phyloP scores from a whole-genome alignment of 495 filamentous ascomycete genomes.

The Schizothecium vesticola region DNA sequence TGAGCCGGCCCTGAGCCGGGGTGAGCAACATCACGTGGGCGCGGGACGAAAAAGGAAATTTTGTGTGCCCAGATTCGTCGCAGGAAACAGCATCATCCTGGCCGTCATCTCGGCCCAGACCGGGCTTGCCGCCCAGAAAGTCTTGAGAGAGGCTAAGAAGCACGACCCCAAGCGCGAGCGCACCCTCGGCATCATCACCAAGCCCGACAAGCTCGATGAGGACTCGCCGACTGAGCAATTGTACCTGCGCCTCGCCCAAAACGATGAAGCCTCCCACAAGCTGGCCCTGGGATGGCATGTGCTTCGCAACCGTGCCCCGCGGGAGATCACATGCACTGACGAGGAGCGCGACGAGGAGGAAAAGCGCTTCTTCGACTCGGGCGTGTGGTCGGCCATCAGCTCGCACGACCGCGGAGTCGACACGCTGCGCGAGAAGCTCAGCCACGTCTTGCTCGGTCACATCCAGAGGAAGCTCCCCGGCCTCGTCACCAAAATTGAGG shows the following conservation, averaged over 20 bases:
- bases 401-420: slow-evolving; percentile 21
- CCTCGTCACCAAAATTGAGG: slow-evolving; percentile 24
- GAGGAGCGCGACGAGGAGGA: slow-evolving; percentile 41
- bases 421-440: slow-evolving; percentile 29
- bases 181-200: slow-evolving; percentile 55
- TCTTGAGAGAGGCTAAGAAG: slow-evolving; percentile 39
- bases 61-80: too few species aligned
- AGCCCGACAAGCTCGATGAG: slow-evolving; percentile 45
- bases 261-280: slow-evolving; percentile 14
- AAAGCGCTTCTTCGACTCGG: slow-evolving; percentile 34
- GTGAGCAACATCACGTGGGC: too few species aligned
- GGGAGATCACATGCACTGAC: slow-evolving; percentile 25
- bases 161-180: slow-evolving; percentile 40
- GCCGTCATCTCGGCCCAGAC: slow-evolving; percentile 52
- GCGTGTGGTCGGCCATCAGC: slow-evolving; percentile 33
- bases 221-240: slow-evolving; percentile 10
- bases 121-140: slow-evolving; percentile 46
- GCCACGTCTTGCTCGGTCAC: slow-evolving; percentile 24
- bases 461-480: slow-evolving; percentile 22
- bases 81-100: slow-evolving; percentile 56
- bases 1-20: too few species aligned
- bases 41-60: too few species aligned
- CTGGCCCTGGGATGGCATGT: slow-evolving; percentile 54
- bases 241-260: slow-evolving; percentile 11
- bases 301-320: slow-evolving; percentile 53